These are phyloP conservation scores for Colletotrichum sp. DNA, from an alignment of 2,329 filamentous ascomycete genomes.

Conservation along the genomic window DNA sequence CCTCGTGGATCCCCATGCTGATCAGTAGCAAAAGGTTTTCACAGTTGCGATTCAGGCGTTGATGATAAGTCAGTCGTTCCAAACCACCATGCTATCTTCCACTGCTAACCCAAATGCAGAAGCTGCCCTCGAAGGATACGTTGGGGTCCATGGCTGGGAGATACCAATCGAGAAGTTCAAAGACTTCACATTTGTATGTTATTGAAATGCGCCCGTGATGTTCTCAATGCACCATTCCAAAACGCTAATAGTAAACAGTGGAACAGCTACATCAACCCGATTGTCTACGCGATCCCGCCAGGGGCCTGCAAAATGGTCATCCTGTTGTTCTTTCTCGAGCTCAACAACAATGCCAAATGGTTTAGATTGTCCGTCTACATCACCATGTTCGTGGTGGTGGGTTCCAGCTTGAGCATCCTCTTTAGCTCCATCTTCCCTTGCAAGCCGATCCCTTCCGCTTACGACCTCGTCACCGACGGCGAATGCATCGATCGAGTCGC, in stretches of 20 bases:
- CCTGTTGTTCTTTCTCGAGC: constrained; percentile 17
- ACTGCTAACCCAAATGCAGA: not conserved
- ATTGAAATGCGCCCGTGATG: accelerated
- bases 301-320: constrained; percentile 21
- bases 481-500: constrained; percentile 46
- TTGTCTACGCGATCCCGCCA: constrained; percentile 20
- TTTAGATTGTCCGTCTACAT: constrained; percentile 17
- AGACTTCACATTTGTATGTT: constrained; percentile 3
- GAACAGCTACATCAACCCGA: constrained; percentile 16
- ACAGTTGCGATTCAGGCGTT: constrained; percentile 8
- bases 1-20: too few species aligned
- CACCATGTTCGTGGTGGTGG: constrained; percentile 13
- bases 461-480: constrained; percentile 26
- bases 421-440: constrained; percentile 35
- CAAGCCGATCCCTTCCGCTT: constrained; percentile 28
- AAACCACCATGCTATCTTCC: not conserved
- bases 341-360: constrained; percentile 6
- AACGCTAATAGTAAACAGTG: not conserved
- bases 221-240: accelerated
- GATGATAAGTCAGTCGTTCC: not conserved
- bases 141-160: constrained; percentile 17
- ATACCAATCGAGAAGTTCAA: constrained; percentile 10
- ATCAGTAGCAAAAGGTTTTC: not conserved
- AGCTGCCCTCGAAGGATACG: not conserved
- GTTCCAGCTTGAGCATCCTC: constrained; percentile 25